These are phyloP conservation scores for Calonectria ilicicola DNA, from an alignment of 2,329 filamentous ascomycete species.

Conservation along the genomic window DNA sequence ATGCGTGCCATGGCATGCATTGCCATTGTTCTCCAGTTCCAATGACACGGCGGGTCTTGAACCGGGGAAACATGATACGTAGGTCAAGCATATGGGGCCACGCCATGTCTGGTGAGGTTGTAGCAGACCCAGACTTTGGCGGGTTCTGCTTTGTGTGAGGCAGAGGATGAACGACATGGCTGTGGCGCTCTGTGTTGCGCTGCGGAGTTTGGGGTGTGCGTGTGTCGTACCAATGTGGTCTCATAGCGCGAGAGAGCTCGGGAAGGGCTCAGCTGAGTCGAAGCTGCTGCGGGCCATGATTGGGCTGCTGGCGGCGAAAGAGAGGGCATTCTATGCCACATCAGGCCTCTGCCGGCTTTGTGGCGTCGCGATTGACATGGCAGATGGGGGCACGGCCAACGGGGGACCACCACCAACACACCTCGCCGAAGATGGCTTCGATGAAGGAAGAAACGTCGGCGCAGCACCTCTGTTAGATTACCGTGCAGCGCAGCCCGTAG, in stretches of 20 bases:
- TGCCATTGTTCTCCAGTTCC: not conserved
- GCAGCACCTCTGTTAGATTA: not conserved
- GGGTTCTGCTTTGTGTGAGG: not conserved
- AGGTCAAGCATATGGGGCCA: not conserved
- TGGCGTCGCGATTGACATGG: conserved; percentile 20
- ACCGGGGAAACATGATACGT: not conserved
- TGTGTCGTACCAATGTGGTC: conserved; percentile 8
- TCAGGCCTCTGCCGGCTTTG: conserved; percentile 29
- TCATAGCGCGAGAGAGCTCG: conserved; percentile 27
- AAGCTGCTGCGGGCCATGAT: conserved; percentile 28
- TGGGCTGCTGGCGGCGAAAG: conserved; percentile 21
- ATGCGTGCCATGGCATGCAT: not conserved
- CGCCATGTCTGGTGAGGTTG: not conserved
- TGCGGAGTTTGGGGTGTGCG: not conserved
- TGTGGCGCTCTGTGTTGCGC: conserved; percentile 6
- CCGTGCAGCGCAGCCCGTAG: conserved; percentile 1
- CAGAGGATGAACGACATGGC: conserved; percentile 11
- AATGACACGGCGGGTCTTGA: conserved; percentile 11
- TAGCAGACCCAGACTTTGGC: not conserved
- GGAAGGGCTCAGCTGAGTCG: conserved; percentile 39
- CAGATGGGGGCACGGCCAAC: conserved; percentile 15
- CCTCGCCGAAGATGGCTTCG: conserved; percentile 7
- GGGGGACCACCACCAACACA: not conserved
- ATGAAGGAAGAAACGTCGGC: conserved; percentile 11
- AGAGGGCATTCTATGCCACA: conserved; percentile 30